Percentiles rank a stretch among this genome's conserved stretches.
Evolutionary conservation across 192 early-diverging fungal species (phyloP).

Genomic region (Blastocladiella britannica): DNA sequence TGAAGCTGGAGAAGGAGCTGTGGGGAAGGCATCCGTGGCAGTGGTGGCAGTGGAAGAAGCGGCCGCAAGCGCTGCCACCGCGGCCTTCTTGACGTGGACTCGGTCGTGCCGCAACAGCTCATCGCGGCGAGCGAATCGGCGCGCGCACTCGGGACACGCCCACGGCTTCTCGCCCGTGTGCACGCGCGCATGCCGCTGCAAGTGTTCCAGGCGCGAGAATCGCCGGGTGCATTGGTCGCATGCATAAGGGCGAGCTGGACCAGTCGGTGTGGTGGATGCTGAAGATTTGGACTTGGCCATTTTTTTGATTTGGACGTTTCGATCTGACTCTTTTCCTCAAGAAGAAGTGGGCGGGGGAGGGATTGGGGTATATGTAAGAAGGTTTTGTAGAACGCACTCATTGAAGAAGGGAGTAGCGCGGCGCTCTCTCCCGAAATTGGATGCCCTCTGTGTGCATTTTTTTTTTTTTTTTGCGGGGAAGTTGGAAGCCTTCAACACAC

Average conservation of each 20-base stretch:
- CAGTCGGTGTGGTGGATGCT: too few species aligned
- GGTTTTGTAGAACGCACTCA: too few species aligned
- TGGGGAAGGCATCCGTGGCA: slow-evolving; percentile 1
- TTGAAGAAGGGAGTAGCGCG: too few species aligned
- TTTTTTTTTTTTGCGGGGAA: too few species aligned
- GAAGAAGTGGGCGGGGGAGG: too few species aligned
- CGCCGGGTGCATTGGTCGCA: slow-evolving; percentile 52
- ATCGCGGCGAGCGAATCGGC: slow-evolving; percentile 55
- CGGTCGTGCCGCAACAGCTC: slow-evolving; percentile 55
- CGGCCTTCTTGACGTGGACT: slow-evolving; percentile 21
- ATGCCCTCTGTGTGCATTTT: too few species aligned
- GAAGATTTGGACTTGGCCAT: too few species aligned
- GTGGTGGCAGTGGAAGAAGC: slow-evolving; percentile 4
- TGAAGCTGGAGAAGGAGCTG: background rate
- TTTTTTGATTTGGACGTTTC: too few species aligned
- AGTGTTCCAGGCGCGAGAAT: slow-evolving; percentile 57
- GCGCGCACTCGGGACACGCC: slow-evolving; percentile 51
- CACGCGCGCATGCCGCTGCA: slow-evolving; percentile 58
- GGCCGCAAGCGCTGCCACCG: background rate
- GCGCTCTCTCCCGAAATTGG: too few species aligned
- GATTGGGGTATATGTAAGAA: too few species aligned
- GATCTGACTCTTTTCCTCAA: too few species aligned
- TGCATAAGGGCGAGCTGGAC: slow-evolving; percentile 53
- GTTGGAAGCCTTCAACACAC: too few species aligned
- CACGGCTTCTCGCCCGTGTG: slow-evolving; percentile 74